phyloP scores from a whole-genome alignment of 768 basidiomycete genomes.

The Solioccasus polychromus region DNA sequence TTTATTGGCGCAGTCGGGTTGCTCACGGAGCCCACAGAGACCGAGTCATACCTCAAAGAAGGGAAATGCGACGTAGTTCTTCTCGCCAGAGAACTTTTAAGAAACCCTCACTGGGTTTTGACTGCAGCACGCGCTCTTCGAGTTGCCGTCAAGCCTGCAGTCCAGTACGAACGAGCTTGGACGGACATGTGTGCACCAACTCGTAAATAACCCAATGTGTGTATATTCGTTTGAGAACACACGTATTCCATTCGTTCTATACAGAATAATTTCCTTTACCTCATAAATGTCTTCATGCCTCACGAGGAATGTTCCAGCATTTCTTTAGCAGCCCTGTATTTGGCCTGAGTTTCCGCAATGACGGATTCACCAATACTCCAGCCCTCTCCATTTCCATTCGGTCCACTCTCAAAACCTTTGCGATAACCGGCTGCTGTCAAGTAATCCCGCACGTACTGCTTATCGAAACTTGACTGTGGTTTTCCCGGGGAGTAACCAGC shows the following conservation, averaged over 20 bases:
- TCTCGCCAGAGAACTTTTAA: constrained; percentile 63
- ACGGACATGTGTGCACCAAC: constrained; percentile 31
- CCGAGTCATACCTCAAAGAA: constrained; percentile 58
- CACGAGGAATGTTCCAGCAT: constrained; percentile 41
- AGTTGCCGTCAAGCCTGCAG: constrained; percentile 62
- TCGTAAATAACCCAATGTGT: constrained; percentile 1
- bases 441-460: constrained; percentile 94
- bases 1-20: constrained; percentile 66
- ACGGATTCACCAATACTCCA: constrained; percentile 78
- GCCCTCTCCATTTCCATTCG: constrained; percentile 63
- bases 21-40: constrained; percentile 61
- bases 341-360: constrained; percentile 68
- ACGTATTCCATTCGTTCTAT: constrained; percentile 1
- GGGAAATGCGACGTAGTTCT: constrained; percentile 69
- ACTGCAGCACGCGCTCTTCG: constrained; percentile 61
- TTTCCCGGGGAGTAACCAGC: constrained; percentile 68
- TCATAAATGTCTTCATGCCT: constrained; percentile 13
- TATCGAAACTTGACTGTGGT: constrained; percentile 90
- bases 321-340: constrained; percentile 77
- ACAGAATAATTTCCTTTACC: not conserved
- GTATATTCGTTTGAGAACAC: too few species aligned
- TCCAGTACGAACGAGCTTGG: constrained; percentile 70
- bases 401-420: constrained; percentile 77
- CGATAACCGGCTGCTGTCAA: constrained; percentile 68
- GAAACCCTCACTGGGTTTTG: constrained; percentile 65